Base-by-base conservation (phyloP, 1,284 basidiomycete genomes). In the Sparassis latifolia region DNA sequence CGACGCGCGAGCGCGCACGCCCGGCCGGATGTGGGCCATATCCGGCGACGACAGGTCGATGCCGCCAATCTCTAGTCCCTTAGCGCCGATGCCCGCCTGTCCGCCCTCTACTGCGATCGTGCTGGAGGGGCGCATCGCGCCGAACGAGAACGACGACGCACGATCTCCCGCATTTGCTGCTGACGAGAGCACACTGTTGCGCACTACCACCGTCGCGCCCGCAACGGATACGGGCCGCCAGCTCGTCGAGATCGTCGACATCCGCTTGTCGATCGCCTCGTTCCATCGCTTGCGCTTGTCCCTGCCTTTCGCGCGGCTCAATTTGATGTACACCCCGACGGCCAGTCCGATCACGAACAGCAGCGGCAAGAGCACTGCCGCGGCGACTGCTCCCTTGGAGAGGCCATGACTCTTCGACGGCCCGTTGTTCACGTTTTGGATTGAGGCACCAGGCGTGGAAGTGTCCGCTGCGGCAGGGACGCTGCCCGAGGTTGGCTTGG, bases 211-310 rank as follows among this genome's bases (percentile, higher is more conserved):
- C 37, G 75, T 74, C 1, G 88, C 88, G 47, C 86, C 89, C 2
- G 79, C 82, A 7, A 77, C 74, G 3, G 85, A 82, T 62, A 92
- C 83, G 35, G 77, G 75, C 62, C 81, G 82, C 89, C 89, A 92
- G 60, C 89, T 86, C 10, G 73, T 70, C 5, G 82, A 83, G 56
- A 90, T 82, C 53, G 84, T 83, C 12, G 84, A 84, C 90, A 92
- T 91, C 63, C 91, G 82, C 69, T 83, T 80, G 74, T 92, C 84
- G 67, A 94, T 68, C 33, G 72, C 75, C 65, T 82, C 76, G 39
- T 80, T 84, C 78, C 83, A 93, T 44, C 78, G 75, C 66, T 76
- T 79, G 58, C 81, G 74, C 66, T 88, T 80, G 54, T 81, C 75
- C 50, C 72, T 71, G 54, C 77, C 76, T 59, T 73, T 80, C 33